Evolutionary conservation across 2,329 filamentous ascomycete genomes (phyloP).

Genomic region (Amesomyces nigricolor): DNA sequence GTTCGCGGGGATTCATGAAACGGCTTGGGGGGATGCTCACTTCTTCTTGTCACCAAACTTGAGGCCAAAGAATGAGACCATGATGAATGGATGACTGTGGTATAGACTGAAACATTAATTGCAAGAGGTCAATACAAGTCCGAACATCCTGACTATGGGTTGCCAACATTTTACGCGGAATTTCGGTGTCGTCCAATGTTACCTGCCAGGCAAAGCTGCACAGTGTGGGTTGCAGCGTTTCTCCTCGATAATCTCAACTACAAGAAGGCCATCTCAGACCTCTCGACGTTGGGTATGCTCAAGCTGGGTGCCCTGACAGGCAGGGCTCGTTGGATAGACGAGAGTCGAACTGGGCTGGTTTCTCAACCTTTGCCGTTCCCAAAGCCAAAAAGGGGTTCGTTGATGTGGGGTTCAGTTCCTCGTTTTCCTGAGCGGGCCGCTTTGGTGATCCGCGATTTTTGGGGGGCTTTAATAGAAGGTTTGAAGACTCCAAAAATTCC

Average conservation of each 20-base stretch:
- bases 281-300: neutral
- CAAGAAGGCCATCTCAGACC: constrained; percentile 9
- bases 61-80: constrained; percentile 57
- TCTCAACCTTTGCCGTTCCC: neutral
- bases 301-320: neutral
- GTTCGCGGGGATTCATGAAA: constrained; percentile 11
- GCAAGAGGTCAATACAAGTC: constrained; percentile 7
- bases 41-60: constrained; percentile 54
- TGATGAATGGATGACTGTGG: constrained; percentile 28
- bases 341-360: neutral
- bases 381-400: constrained; percentile 6
- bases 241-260: neutral
- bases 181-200: neutral
- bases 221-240: neutral
- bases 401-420: constrained; percentile 5
- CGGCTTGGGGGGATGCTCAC: constrained; percentile 32
- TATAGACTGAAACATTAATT: constrained; percentile 21
- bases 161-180: neutral
- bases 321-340: neutral
- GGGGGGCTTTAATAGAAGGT: neutral
- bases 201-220: neutral
- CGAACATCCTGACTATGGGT: neutral
- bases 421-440: neutral
- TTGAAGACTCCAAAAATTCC: neutral
- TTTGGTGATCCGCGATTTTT: neutral